Evolutionary conservation across 345 rosid genomes (phyloP).

Genomic region (Pugionium cornutum): DNA sequence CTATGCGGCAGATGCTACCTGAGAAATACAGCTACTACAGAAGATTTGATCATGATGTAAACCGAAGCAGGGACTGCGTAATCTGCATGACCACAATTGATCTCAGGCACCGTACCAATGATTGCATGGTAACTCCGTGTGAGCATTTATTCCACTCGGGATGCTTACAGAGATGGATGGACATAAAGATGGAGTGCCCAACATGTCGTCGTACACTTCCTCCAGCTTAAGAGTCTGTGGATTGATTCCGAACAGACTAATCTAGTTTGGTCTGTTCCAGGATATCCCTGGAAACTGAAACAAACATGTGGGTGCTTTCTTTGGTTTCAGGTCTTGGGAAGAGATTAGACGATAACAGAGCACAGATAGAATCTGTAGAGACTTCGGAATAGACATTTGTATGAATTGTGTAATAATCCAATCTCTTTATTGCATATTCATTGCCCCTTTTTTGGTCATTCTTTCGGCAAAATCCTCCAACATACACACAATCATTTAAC

Average conservation of each 20-base stretch:
- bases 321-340: slow-evolving; percentile 28
- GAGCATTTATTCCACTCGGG: slow-evolving; percentile 94
- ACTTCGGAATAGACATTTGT: neutral
- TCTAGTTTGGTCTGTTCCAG: neutral
- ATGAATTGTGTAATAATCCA: slow-evolving; percentile 25
- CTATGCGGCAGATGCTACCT: slow-evolving; percentile 72
- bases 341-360: slow-evolving; percentile 19
- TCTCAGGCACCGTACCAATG: slow-evolving; percentile 57
- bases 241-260: neutral
- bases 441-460: slow-evolving; percentile 11
- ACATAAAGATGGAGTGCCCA: slow-evolving; percentile 99
- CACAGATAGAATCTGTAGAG: slow-evolving; percentile 26
- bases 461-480: slow-evolving; percentile 6
- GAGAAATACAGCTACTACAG: slow-evolving; percentile 91
- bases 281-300: slow-evolving; percentile 7
- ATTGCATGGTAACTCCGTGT: slow-evolving; percentile 97
- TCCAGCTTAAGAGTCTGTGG: slow-evolving; percentile 51
- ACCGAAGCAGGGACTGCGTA: slow-evolving; percentile 72
- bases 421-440: slow-evolving; percentile 21
- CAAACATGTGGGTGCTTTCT: neutral
- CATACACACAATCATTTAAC: neutral
- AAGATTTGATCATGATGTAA: slow-evolving; percentile 56
- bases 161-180: slow-evolving; percentile 99
- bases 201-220: slow-evolving; percentile 95
- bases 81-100: slow-evolving; percentile 95